Conservation (phyloP, 768 basidiomycete genomes). For the Rhodotorula toruloides region DNA sequence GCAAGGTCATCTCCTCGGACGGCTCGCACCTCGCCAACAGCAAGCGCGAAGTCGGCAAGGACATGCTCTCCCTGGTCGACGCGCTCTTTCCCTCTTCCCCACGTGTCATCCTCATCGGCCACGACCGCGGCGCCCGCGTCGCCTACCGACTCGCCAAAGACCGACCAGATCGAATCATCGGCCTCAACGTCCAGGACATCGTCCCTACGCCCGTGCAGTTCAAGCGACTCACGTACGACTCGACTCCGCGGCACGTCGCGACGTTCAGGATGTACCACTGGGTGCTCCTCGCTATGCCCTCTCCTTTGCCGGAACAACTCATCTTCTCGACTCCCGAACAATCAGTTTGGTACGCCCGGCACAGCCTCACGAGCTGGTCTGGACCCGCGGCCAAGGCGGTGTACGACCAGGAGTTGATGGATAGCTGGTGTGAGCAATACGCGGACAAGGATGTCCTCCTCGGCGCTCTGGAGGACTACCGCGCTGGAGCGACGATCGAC, state of each 20-base stretch:
- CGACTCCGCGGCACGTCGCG: neutral
- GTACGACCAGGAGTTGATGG: neutral
- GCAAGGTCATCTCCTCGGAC: neutral
- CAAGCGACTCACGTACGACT: slow-evolving; percentile 3
- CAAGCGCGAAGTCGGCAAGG: slow-evolving; percentile 45
- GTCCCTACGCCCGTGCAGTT: slow-evolving; percentile 45
- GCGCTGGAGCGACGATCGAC: slow-evolving; percentile 45
- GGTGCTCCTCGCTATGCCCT: slow-evolving; percentile 9
- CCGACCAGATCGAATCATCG: slow-evolving; percentile 39
- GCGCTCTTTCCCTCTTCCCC: slow-evolving; percentile 2
- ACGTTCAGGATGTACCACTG: neutral
- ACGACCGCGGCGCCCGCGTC: slow-evolving; percentile 46
- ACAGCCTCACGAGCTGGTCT: slow-evolving; percentile 10
- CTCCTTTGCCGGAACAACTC: slow-evolving; percentile 2
- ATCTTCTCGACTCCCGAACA: neutral
- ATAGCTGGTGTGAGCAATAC: neutral
- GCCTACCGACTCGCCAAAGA: slow-evolving; percentile 45
- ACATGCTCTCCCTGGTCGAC: slow-evolving; percentile 44
- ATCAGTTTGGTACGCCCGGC: neutral
- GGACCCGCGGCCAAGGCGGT: neutral
- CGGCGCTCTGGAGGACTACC: slow-evolving; percentile 44
- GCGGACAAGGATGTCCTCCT: neutral
- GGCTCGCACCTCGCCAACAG: slow-evolving; percentile 43
- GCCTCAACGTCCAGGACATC: slow-evolving; percentile 45
- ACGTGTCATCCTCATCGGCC: slow-evolving; percentile 1